Base-by-base conservation (phyloP, 148 eudicot genomes). In the Arbutus unedo region DNA sequence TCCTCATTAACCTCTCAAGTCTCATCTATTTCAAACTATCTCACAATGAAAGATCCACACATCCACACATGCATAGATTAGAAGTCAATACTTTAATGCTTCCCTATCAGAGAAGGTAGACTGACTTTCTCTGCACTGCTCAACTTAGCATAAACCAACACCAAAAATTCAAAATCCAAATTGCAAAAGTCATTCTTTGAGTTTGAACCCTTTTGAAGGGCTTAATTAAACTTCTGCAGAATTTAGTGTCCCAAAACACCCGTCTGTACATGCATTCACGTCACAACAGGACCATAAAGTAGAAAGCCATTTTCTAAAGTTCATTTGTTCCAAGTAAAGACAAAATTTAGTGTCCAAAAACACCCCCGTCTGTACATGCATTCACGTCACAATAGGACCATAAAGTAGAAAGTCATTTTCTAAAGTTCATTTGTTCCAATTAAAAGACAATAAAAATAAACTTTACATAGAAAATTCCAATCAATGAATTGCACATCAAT, bases 171-270 rank as follows among this genome's bases (percentile, higher is more conserved):
- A 45, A 21, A 45, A 23, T n/a, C 23, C 41, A 53, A 44, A 54
- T 44, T 13, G 79, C 77, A 77, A 54, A 77, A 25, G 47, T 38
- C 10, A 38, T 77, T 77, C 47, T 76, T 76, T 6, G 79, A 54
- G 79, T 57, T 54, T 14, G 25, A 5, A 0, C 57, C 78, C 10
- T 50, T 41, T 18, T 60, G 19, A 64, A 6, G 48, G 67, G 31
- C 51, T 79, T 7, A 48, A 44, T 60, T 19, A 47, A 79, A 70
- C 21, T 47, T 48, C 56, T 79, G 18, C 57, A 60, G 6, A 57
- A 13, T 23, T 43, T 18, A 60, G 21, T 60, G n/a, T 71, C 7
- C 15, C 60, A 47, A 62, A 45, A 8, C 67, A 60, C 19, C 19
- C 8, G 19, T 60, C 25, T 21, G 31, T 19, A 23, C 16, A 44